These are phyloP conservation scores for Carex kokanica DNA, from an alignment of 176 grass and related monocot genomes.

Conservation along the genomic window DNA sequence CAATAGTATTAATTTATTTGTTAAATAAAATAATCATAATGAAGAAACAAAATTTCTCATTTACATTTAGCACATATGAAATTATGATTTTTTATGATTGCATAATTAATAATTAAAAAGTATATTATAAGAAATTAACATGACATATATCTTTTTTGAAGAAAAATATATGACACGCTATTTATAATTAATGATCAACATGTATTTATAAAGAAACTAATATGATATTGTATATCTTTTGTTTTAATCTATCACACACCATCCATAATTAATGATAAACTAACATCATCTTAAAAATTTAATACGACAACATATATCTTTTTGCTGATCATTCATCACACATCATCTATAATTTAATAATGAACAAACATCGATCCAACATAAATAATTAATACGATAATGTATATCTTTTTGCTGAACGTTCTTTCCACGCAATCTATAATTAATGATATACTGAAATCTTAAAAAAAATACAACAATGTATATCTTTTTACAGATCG, in stretches of 20 bases:
- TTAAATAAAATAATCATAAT: too few species aligned
- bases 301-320: background rate
- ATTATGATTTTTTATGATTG: background rate
- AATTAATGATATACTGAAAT: background rate
- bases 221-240: background rate
- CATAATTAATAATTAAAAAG: background rate
- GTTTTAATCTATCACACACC: background rate
- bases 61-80: too few species aligned
- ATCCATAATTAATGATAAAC: background rate
- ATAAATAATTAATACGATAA: background rate
- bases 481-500: background rate
- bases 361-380: too few species aligned
- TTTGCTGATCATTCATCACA: background rate
- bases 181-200: background rate
- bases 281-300: background rate
- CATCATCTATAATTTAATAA: background rate
- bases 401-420: background rate
- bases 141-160: background rate
- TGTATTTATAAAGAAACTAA: background rate
- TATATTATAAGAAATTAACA: too few species aligned
- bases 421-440: background rate
- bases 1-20: too few species aligned
- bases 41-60: too few species aligned
- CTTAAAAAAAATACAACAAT: background rate
- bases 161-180: background rate